Evolutionary conservation across 2,329 filamentous ascomycete genomes (phyloP), one percentile per base, ranked within the genome.

Genomic region (Neopestalotiopsis sp.): DNA sequence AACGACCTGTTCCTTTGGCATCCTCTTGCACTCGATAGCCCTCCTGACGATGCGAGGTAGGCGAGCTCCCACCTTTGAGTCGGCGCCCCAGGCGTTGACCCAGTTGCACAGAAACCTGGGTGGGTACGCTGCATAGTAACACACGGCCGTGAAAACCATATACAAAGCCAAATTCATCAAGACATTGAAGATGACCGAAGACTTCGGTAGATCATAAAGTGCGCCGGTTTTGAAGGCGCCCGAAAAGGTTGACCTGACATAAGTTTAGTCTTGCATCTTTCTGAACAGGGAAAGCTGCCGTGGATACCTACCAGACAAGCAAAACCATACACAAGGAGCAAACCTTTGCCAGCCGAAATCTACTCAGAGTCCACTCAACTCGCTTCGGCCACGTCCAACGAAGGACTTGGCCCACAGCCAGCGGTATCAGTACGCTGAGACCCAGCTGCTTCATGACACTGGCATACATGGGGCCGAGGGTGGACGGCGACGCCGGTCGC

Each of bases 381-480:
- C 83, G 78, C 70, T 85, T 85, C 58, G 82, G 80, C 74, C 81
- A 85, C 20, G 78, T 75, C 79, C 82, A 85, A 45, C 90, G 87
- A 3, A 92, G 75, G 0, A 83, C 73, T 75, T 93, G 91, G 0
- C 91, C 91, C 1, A 89, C 81, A 0, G 85, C 79, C 68, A 94
- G 83, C 1, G 91, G 91, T 24, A 92, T 68, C 65, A 93, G 82
- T 1, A 92, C 89, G 20, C 89, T 91, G 10, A 93, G 80, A 0
- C 91, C 90, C 0, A 94, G 82, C 75, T 93, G 90, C 80, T 88
- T 88, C 72, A 92, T 89, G 1, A 93, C 91, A 68, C 87, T 83
- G 13, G 82, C 84, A 76, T 93, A 94, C 82, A 93, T 90, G 63
- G 81, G 81, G 1, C 83, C 84, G 42, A 92, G 83, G 24, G 87